Base-by-base conservation (phyloP, 2,329 filamentous ascomycete species). In the Podosphaera leucotricha region DNA sequence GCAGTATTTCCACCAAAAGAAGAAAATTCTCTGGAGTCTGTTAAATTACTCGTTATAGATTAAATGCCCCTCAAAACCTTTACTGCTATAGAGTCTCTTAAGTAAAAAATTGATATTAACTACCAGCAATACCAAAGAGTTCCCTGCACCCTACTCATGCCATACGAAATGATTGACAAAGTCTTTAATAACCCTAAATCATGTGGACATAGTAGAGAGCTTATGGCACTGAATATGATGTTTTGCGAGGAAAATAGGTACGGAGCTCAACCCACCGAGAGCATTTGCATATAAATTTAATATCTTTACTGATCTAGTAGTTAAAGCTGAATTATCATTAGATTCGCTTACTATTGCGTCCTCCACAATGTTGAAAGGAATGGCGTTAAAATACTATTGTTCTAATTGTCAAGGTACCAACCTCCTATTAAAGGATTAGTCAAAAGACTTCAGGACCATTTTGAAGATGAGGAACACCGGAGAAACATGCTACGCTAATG, bases 241-340 rank as follows among this genome's bases (percentile, higher is more conserved):
- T 28, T 6, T 11, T 6, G 11, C 24, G 24, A 37, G n/a, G 2
- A 37, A 37, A 37, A 37, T 6, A 37, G n/a, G 18, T n/a, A 37
- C 6, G 18, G n/a, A 37, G 18, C 6, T n/a, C 6, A 19, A 15
- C 20, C 2, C 33, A 30, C 6, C 8, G 41, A 43, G 16, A 43
- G 30, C 19, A n/a, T 43, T 43, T 16, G 24, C 18, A 18, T 43
- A 36, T 24, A 43, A 43, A 43, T 37, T 43, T 24, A 37, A 13
- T 7, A 22, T 24, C 6, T 43, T 36, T 16, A 21, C 22, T 2
- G 18, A 43, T n/a, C 22, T 19, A 21, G 33, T 15, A n/a, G 21
- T 13, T 16, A 36, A 28, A 21, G 41, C 28, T 8, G 7, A 22
- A 16, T 7, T 43, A 16, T 6, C 41, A 21, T 11, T 11, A 16